Conservation (phyloP, 148 eudicot genomes). For the Fagopyrum tataricum region DNA sequence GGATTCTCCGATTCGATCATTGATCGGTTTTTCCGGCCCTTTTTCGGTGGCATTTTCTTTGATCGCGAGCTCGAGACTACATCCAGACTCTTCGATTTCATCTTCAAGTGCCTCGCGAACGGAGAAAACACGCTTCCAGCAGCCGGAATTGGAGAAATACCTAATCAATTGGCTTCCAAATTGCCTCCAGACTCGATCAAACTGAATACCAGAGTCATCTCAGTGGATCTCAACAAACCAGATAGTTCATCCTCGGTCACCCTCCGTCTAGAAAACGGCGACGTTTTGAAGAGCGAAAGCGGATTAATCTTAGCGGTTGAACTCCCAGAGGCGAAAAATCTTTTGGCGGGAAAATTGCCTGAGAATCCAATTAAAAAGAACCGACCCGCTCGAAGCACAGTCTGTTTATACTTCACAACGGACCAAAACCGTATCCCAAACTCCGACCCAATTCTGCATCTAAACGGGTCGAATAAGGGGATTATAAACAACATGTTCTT, state of each 20-base stretch:
- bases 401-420: conserved; percentile 63
- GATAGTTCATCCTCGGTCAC: conserved; percentile 12
- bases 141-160: conserved; percentile 75
- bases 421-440: conserved; percentile 41
- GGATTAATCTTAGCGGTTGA: conserved; percentile 90
- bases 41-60: conserved; percentile 92
- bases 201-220: conserved; percentile 47
- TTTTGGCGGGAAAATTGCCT: conserved; percentile 45
- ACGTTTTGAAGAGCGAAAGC: conserved; percentile 37
- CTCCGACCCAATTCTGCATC: conserved; percentile 55
- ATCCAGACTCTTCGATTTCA: conserved; percentile 74
- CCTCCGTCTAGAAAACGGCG: conserved; percentile 52
- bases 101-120: conserved; percentile 77
- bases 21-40: conserved; percentile 78
- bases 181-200: conserved; percentile 46
- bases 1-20: conserved; percentile 62
- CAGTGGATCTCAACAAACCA: conserved; percentile 25
- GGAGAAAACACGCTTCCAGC: conserved; percentile 82
- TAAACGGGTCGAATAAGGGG: conserved; percentile 85
- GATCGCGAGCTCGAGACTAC: conserved; percentile 76
- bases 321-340: conserved; percentile 53
- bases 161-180: conserved; percentile 67
- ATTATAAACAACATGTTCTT: conserved; percentile 95
- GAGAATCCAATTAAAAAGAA: conserved; percentile 14
- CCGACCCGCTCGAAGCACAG: conserved; percentile 60